phyloP scores from a whole-genome alignment of 139 green algal species.

The Chlorella sp. region DNA sequence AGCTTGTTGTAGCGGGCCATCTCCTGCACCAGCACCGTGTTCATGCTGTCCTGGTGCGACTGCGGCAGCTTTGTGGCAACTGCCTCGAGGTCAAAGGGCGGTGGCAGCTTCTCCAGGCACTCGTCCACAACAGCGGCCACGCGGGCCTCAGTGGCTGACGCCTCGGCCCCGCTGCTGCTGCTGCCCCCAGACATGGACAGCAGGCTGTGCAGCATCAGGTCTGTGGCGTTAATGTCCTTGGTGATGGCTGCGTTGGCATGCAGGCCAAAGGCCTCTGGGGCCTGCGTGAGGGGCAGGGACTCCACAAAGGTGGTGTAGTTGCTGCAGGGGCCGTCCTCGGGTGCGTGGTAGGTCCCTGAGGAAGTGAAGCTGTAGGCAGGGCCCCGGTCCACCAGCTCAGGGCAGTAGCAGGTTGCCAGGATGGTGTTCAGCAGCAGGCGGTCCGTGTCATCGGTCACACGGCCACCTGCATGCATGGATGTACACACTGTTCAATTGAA shows the following conservation, averaged over 20 bases:
- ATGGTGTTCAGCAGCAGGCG: neutral
- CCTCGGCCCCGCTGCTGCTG: slow-evolving; percentile 19
- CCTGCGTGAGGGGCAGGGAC: slow-evolving; percentile 37
- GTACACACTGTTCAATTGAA: too few species aligned
- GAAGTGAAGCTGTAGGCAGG: slow-evolving; percentile 20
- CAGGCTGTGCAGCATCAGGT: slow-evolving; percentile 50
- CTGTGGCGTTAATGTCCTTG: slow-evolving; percentile 56
- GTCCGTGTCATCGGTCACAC: slow-evolving; percentile 73
- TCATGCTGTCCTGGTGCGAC: slow-evolving; percentile 54
- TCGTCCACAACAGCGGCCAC: slow-evolving; percentile 38
- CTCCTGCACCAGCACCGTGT: slow-evolving; percentile 61
- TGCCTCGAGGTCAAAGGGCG: slow-evolving; percentile 52
- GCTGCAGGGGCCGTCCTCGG: slow-evolving; percentile 26
- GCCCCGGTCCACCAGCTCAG: slow-evolving; percentile 14
- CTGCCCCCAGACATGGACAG: slow-evolving; percentile 32
- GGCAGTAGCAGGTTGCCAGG: slow-evolving; percentile 39
- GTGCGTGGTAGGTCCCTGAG: slow-evolving; percentile 45
- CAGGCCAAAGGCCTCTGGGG: slow-evolving; percentile 62
- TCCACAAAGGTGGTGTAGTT: slow-evolving; percentile 51
- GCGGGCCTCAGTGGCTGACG: slow-evolving; percentile 19
- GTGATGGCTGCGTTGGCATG: slow-evolving; percentile 71
- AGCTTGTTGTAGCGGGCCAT: slow-evolving; percentile 71
- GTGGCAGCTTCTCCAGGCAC: slow-evolving; percentile 49
- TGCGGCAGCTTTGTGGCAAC: slow-evolving; percentile 47
- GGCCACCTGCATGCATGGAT: too few species aligned